phyloP scores from a whole-genome alignment of 345 rosid genomes.

The Euphorbia pulcherrima region DNA sequence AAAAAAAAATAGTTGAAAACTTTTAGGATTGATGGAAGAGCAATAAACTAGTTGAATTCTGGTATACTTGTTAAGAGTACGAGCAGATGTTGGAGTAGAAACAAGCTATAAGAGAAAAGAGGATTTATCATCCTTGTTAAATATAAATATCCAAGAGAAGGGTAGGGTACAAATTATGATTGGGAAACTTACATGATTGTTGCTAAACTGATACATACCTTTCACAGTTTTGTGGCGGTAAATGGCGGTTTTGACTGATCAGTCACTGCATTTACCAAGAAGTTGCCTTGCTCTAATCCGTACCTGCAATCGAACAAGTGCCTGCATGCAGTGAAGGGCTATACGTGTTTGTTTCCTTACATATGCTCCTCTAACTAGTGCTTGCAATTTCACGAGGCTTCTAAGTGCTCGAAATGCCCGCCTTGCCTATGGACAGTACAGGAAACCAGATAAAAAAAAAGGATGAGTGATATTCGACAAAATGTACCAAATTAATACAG shows the following conservation, averaged over 20 bases:
- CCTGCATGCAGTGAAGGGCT: constrained; percentile 73
- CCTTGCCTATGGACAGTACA: constrained; percentile 44
- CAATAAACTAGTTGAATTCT: not conserved
- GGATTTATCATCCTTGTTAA: not conserved
- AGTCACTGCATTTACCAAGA: constrained; percentile 27
- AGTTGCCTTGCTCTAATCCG: constrained; percentile 68
- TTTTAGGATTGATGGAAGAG: not conserved
- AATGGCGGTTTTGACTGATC: not conserved
- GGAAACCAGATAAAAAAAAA: not conserved
- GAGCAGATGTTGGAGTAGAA: not conserved
- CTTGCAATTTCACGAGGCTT: constrained; percentile 84
- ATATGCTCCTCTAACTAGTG: constrained; percentile 59
- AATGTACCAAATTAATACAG: not conserved
- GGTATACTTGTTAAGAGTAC: too few relatives aligned
- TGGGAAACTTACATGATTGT: too few relatives aligned
- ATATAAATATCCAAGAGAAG: not conserved
- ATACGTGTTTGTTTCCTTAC: constrained; percentile 60
- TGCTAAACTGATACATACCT: too few relatives aligned
- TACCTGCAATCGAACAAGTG: constrained; percentile 75
- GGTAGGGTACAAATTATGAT: not conserved
- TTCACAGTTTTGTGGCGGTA: too few relatives aligned
- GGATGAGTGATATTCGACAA: not conserved
- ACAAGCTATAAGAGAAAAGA: too few relatives aligned
- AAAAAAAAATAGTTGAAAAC: not conserved
- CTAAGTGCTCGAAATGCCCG: constrained; percentile 67